Conservation (phyloP, 305 asterid species). For the Fraxinus floribunda region DNA sequence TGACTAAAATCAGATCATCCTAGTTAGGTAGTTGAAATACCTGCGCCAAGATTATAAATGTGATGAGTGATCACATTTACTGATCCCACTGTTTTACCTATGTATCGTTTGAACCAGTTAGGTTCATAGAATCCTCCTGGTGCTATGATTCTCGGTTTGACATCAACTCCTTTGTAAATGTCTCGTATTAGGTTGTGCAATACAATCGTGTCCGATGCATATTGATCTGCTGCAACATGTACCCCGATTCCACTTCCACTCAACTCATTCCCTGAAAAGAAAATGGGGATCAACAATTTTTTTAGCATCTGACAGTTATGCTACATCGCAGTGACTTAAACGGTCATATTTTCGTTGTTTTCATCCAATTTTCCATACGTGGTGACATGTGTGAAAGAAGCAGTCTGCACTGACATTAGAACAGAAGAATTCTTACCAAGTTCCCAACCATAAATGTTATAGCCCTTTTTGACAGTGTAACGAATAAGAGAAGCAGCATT, state of each 20-base stretch:
- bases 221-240: slow-evolving; percentile 42
- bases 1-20: not conserved
- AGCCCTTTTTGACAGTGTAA: slow-evolving; percentile 50
- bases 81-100: slow-evolving; percentile 26
- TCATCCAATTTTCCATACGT: not conserved
- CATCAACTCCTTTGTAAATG: slow-evolving; percentile 29
- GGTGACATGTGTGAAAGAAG: not conserved
- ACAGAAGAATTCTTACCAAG: slow-evolving; percentile 39
- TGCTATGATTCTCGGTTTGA: slow-evolving; percentile 37
- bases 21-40: slow-evolving; percentile 18
- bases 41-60: slow-evolving; percentile 55
- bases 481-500: slow-evolving; percentile 55
- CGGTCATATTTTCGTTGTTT: not conserved
- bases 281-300: not conserved
- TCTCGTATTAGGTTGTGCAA: slow-evolving; percentile 30
- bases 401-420: not conserved
- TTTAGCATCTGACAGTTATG: not conserved
- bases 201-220: slow-evolving; percentile 37
- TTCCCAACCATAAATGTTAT: slow-evolving; percentile 53
- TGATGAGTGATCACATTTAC: slow-evolving; percentile 45
- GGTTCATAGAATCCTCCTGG: slow-evolving; percentile 55
- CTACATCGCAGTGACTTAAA: not conserved
- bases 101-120: slow-evolving; percentile 36
- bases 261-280: slow-evolving; percentile 44
- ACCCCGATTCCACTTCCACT: slow-evolving; percentile 47